A percentile compares a stretch with the other conserved stretches of the same genome.
phyloP scores from a whole-genome alignment of 441 rosid genomes.

The Brassica hybrid region DNA sequence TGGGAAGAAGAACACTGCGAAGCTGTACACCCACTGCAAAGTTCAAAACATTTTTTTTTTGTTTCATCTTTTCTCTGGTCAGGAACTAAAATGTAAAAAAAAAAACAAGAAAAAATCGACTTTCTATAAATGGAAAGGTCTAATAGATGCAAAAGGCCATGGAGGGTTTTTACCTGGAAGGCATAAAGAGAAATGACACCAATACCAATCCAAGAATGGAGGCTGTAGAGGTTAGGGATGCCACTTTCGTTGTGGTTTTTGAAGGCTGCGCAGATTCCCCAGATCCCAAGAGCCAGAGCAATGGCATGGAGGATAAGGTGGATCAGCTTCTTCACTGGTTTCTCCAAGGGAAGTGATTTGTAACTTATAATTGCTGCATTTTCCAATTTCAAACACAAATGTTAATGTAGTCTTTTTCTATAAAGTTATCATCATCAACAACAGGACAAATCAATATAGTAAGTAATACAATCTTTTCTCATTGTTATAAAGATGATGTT shows the following conservation, averaged over 20 bases:
- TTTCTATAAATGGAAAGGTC: too few species aligned
- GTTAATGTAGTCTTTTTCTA: background rate
- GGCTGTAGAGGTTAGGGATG: constrained; percentile 87
- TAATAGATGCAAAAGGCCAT: constrained; percentile 9
- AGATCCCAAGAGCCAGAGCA: constrained; percentile 73
- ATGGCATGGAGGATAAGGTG: constrained; percentile 82
- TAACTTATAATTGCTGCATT: constrained; percentile 80
- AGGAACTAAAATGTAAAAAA: background rate
- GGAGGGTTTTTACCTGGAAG: constrained; percentile 67
- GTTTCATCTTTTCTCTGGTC: background rate
- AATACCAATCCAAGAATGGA: constrained; percentile 97
- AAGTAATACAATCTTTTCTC: background rate
- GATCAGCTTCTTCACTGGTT: constrained; percentile 73
- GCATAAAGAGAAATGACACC: constrained; percentile 73
- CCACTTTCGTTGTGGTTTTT: constrained; percentile 84
- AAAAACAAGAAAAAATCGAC: too few species aligned
- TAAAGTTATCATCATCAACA: background rate
- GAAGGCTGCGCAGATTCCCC: constrained; percentile 81
- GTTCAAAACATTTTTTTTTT: background rate
- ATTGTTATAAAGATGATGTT: background rate
- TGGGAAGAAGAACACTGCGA: constrained; percentile 77
- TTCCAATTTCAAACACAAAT: background rate
- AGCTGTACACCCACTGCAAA: constrained; percentile 89
- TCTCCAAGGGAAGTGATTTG: constrained; percentile 70
- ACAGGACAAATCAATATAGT: background rate